Percentiles rank a stretch among this genome's conserved stretches.
Evolutionary conservation across 352 stramenopile genomes (phyloP).

Genomic region (Globisporangium abappressorium): DNA sequence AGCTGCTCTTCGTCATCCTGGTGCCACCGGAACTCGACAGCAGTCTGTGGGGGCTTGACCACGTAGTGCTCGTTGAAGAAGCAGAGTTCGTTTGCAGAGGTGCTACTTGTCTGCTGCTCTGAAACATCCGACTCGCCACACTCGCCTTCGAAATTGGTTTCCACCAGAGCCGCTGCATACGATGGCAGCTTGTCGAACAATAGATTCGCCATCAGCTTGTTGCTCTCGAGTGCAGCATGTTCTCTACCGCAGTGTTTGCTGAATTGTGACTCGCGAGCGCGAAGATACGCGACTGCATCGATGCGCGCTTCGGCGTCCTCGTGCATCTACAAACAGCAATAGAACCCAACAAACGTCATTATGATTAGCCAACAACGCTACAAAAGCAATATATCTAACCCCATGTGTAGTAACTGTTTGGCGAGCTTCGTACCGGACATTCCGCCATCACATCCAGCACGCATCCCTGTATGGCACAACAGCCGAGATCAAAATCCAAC

Average conservation of each 20-base stretch:
- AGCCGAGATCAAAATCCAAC: too few relatives aligned
- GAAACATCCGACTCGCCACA: not conserved
- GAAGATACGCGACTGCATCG: constrained; percentile 26
- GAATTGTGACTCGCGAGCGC: constrained; percentile 26
- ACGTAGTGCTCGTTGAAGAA: constrained; percentile 86
- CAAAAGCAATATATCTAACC: not conserved
- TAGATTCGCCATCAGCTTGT: constrained; percentile 23
- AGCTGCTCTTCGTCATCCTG: constrained; percentile 75
- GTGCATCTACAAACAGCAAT: constrained; percentile 27
- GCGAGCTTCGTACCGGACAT: constrained; percentile 30
- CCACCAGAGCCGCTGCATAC: constrained; percentile 22
- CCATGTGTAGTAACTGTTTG: not conserved
- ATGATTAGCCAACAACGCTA: not conserved
- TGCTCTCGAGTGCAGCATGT: constrained; percentile 4
- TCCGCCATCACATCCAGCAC: constrained; percentile 62
- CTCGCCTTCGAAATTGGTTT: not conserved
- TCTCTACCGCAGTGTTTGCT: not conserved
- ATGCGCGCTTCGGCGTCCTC: constrained; percentile 31
- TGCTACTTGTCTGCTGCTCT: not conserved
- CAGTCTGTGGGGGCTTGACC: constrained; percentile 52
- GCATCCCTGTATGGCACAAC: constrained; percentile 29
- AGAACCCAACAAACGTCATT: not conserved
- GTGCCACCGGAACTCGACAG: constrained; percentile 74
- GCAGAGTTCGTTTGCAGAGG: constrained; percentile 13
- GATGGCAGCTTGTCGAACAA: constrained; percentile 44